Conservation (phyloP, 164 flowering plant species). For the Warburgia ugandensis region DNA sequence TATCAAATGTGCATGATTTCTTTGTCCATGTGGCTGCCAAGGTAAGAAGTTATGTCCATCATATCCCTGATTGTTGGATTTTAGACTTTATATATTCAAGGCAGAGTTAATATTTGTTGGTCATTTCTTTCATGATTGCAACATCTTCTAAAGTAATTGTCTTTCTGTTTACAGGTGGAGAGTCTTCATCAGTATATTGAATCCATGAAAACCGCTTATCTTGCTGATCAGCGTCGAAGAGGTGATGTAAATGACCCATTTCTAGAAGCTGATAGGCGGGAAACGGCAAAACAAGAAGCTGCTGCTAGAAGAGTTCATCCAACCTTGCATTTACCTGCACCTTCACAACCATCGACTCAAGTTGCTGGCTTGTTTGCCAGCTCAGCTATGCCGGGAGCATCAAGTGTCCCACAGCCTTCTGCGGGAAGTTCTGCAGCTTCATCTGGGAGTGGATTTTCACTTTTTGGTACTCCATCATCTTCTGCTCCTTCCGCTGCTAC, state of each 20-base stretch:
- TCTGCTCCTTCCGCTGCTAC: constrained; percentile 41
- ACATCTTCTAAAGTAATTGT: not conserved
- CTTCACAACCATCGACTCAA: constrained; percentile 64
- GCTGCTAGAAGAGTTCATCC: constrained; percentile 94
- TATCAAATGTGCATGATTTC: constrained; percentile 90
- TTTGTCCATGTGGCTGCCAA: constrained; percentile 97
- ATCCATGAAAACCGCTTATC: constrained; percentile 92
- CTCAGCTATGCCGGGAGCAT: constrained; percentile 39
- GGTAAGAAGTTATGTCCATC: constrained; percentile 30
- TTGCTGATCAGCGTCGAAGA: constrained; percentile 79
- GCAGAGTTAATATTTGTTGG: not conserved
- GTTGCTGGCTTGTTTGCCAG: constrained; percentile 59
- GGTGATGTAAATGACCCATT: constrained; percentile 88
- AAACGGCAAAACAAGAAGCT: constrained; percentile 87
- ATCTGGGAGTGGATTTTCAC: constrained; percentile 55
- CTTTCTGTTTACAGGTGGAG: constrained; percentile 53
- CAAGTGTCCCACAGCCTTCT: constrained; percentile 40
- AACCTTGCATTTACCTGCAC: constrained; percentile 70
- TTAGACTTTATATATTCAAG: not conserved
- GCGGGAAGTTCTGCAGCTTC: constrained; percentile 40
- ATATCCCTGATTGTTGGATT: not conserved
- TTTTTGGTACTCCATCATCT: constrained; percentile 46
- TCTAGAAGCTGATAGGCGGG: constrained; percentile 92
- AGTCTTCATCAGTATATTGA: constrained; percentile 89
- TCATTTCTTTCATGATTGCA: not conserved